Evolutionary conservation across 2,329 filamentous ascomycete genomes (phyloP).

Genomic region (Trichoderma pleuroti): DNA sequence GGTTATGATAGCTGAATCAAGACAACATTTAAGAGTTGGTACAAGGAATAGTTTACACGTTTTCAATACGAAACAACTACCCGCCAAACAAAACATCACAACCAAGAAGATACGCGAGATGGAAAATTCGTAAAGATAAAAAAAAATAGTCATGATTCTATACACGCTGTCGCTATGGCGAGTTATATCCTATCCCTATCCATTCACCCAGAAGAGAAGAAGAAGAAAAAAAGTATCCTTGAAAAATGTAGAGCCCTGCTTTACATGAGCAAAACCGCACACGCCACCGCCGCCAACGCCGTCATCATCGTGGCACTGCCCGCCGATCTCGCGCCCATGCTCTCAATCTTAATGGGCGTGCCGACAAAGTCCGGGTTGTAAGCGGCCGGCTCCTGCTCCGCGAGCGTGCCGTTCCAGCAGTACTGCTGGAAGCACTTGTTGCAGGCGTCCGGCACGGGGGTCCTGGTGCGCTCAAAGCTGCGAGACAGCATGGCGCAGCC

Average conservation of each 20-base stretch:
- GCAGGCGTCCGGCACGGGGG: slow-evolving; percentile 68
- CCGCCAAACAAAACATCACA: not conserved
- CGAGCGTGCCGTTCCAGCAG: slow-evolving; percentile 84
- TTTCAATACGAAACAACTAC: not conserved
- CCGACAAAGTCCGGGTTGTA: slow-evolving; percentile 31
- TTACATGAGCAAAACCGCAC: slow-evolving; percentile 23
- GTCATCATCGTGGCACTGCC: slow-evolving; percentile 21
- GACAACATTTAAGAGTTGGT: not conserved
- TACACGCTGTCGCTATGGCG: slow-evolving; percentile 1
- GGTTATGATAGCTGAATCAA: not conserved
- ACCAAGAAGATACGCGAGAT: not conserved
- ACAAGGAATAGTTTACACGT: not conserved
- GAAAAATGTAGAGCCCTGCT: not conserved
- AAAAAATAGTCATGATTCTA: not conserved
- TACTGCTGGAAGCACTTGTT: slow-evolving; percentile 72
- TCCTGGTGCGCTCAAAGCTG: slow-evolving; percentile 68
- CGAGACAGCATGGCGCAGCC: slow-evolving; percentile 82
- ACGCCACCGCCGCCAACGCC: slow-evolving; percentile 23
- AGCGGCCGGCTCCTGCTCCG: slow-evolving; percentile 32
- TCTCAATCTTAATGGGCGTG: slow-evolving; percentile 26
- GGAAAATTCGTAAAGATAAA: not conserved
- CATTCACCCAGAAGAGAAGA: not conserved
- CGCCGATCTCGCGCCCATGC: slow-evolving; percentile 22
- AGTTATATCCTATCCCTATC: not conserved
- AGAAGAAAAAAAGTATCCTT: not conserved